phyloP scores from a whole-genome alignment of 73 alveolate genomes.

The Paramecium primaurelia region DNA sequence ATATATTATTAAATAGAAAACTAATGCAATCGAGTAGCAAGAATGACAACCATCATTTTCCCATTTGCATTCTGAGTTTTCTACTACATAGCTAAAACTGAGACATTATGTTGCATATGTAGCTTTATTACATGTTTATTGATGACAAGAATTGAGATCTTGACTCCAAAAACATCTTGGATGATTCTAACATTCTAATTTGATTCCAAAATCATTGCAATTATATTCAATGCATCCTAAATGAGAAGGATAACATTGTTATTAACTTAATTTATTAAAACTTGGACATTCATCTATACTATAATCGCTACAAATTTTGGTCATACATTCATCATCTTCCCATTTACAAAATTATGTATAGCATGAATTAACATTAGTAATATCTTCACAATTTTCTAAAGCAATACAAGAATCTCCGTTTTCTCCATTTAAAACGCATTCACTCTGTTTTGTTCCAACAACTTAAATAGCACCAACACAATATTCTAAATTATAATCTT shows the following conservation, averaged over 20 bases:
- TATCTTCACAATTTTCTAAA: neutral
- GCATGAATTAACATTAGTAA: neutral
- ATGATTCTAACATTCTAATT: neutral
- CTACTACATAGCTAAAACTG: neutral
- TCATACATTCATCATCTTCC: neutral
- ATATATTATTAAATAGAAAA: neutral
- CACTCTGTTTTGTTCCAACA: neutral
- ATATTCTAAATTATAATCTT: neutral
- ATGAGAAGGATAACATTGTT: neutral
- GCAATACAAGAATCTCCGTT: neutral
- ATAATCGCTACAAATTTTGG: neutral
- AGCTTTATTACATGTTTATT: slow-evolving; percentile 3
- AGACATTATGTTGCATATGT: slow-evolving; percentile 22
- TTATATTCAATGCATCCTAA: neutral
- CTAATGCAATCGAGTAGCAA: neutral
- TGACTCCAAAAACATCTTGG: slow-evolving; percentile 12
- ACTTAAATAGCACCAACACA: neutral
- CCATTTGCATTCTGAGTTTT: neutral
- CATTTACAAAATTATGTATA: neutral
- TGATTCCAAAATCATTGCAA: neutral
- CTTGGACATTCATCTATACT: neutral
- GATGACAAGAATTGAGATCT: neutral
- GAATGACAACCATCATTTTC: neutral
- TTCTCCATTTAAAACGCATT: slow-evolving; percentile 5
- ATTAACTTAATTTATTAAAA: neutral